phyloP scores from a whole-genome alignment of 805 yeast genomes.

The Yarrowia sp. region DNA sequence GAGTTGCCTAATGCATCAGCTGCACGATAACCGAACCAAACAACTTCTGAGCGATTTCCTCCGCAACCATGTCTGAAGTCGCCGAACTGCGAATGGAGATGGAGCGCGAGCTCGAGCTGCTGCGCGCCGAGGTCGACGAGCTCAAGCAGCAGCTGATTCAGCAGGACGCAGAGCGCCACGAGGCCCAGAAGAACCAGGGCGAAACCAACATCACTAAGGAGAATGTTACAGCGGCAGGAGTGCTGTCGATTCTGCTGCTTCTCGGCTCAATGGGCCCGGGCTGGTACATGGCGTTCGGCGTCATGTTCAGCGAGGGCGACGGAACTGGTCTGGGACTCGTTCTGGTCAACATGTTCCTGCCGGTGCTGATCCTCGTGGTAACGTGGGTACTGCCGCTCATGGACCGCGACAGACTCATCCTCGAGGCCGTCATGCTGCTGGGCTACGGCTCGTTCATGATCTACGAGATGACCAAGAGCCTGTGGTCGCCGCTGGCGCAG shows the following conservation, averaged over 20 bases:
- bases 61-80: constrained; percentile 6
- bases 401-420: neutral
- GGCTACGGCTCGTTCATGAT: constrained; percentile 5
- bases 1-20: neutral
- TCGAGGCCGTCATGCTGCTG: neutral
- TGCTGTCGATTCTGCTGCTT: neutral
- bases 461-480: constrained; percentile 11
- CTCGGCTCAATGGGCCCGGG: neutral
- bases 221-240: neutral
- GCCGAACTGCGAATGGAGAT: constrained; percentile 8
- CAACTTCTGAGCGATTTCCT: constrained; percentile 5
- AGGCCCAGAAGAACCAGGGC: neutral
- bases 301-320: neutral
- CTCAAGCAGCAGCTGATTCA: neutral
- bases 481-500: neutral
- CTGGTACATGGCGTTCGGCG: neutral
- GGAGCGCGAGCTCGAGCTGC: constrained; percentile 3
- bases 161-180: neutral
- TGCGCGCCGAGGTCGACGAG: neutral
- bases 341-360: neutral
- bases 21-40: neutral
- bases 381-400: neutral
- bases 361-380: neutral
- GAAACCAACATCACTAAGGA: neutral
- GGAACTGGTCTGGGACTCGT: neutral